Base-by-base conservation (phyloP, 225 moss, liverwort and hornwort genomes). In the Neckera pumila region DNA sequence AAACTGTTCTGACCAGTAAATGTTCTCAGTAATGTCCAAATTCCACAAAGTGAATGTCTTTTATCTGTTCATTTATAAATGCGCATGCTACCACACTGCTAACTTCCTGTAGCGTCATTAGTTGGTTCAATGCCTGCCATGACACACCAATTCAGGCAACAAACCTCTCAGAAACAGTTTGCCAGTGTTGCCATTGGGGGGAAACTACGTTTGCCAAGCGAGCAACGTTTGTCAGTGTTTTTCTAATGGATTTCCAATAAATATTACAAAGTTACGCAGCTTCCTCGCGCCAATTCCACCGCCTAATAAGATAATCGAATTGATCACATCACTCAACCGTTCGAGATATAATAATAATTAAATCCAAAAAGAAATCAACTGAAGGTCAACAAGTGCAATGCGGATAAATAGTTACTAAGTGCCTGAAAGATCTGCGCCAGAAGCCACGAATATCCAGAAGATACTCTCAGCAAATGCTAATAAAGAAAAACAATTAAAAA, bases 341-440 rank as follows among this genome's bases (percentile, higher is more conserved):
- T 86, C 12, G 42, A 79, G 80, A 47, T n/a, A n/a, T n/a, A n/a
- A n/a, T 36, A 42, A 57, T 70, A 69, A 86, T 38, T 11, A n/a
- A 83, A 42, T 20, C 26, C 43, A 8, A 27, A 21, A 58, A 53
- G 65, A 33, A 22, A 64, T 49, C 65, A 54, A 83, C 14, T 25
- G 69, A 67, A 60, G 79, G 90, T 90, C 87, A 87, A 90, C 81
- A 87, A 80, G 72, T 72, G 87, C 67, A 51, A 77, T 47, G 23
- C 33, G 83, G 76, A 56, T 79, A 71, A 87, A 81, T 72, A 54
- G 71, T 62, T 56, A 51, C 74, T 26, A 51, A 49, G 42, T 59
- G 40, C 66, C 57, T 86, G 86, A 83, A 70, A 89, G 91, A 90
- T 88, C 56, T 77, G 85, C 16, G 60, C 69, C 76, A 88, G 88